Base-by-base conservation (phyloP, 352 stramenopile species). In the Pythium chondricola region DNA sequence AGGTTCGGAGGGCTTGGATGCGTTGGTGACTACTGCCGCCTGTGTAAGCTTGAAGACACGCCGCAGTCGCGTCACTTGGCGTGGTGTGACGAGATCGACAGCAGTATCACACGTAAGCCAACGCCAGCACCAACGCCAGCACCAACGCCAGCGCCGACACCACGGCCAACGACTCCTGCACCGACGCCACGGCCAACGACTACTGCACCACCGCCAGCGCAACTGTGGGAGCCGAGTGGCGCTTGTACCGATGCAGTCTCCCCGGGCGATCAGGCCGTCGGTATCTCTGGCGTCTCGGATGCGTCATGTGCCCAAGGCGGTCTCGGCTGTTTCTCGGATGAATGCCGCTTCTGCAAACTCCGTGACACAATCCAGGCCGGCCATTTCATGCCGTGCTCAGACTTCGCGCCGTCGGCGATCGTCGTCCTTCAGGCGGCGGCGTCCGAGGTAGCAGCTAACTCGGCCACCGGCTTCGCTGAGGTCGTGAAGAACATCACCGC, bases 261-360 rank as follows among this genome's bases (percentile, higher is more conserved):
- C 1, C 17, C 24, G 1, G 53, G 52, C 13, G 58, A 67, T 37
- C n/a, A 52, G 35, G 46, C 10, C 13, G 48, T 32, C 20, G 32
- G 54, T 22, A 59, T 60, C 29, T 61, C 48, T 33, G 59, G 31
- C n/a, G 40, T 60, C 1, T 49, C 1, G 2, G 54, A 52, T 25
- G 14, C 31, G 0, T 1, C 25, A 0, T 61, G 53, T 37, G 22
- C 27, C 20, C 24, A 9, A 20, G 53, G 46, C 22, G 45, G 58
- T 4, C 44, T 70, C 6, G 45, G 49, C 10, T 63, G 62, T 33
- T 71, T 65, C 21, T 43, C 31, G 2, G 21, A 42, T 9, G 22
- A 18, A 6, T 65, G 62, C 35, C 62, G 62, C 39, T 67, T 41
- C 40, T 69, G 56, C 45, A 57, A 53, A 20, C n/a, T 63, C 8